Base-by-base conservation (phyloP, 129 eudicot species). In the Deinandra increscens region DNA sequence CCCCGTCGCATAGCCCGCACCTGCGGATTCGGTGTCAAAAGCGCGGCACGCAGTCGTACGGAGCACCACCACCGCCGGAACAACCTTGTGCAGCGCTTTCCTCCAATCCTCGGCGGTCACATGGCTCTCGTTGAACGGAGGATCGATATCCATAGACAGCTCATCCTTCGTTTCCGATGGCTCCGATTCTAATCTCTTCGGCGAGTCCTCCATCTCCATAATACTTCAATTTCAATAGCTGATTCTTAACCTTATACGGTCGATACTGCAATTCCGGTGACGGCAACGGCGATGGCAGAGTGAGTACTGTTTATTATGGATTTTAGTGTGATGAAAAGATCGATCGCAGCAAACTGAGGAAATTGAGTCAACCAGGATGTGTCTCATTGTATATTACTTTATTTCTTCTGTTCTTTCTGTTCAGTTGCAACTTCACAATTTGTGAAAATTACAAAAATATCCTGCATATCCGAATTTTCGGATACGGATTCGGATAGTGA, bases 41-140 rank as follows among this genome's bases (percentile, higher is more conserved):
- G 99, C 92, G 22, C 99, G 82, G 56, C 95, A 85, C 3, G 96
- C 96, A 17, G 91, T 94, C 55, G 89, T 89, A 3, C 99, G 90
- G 37, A 94, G 87, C 22, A 94, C 99, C 9, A 94, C 99, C 17
- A 89, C 99, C 41, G 99, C 96, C 60, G 96, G 96, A 23, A 94
- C 97, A 55, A 94, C 97, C 65, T 80, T 89, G 45, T 66, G 77
- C 43, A 94, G 82, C 37, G 99, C 99, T 62, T 73, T 87, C 75
- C 99, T 61, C 99, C 99, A 94, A 41, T 94, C 93, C 31, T 94
- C 99, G 7, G 97, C 85, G 13, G 93, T 87, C 17, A 87, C 97
- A 26, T 69, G 74, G 68, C 62, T 83, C 54, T 92, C 86, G 6
- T 68, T 79, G 29, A 80, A 76, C 11, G 95, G 84, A 5, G 95